phyloP scores from a whole-genome alignment of 179 eudicot species.

The Silene noctiflora region DNA sequence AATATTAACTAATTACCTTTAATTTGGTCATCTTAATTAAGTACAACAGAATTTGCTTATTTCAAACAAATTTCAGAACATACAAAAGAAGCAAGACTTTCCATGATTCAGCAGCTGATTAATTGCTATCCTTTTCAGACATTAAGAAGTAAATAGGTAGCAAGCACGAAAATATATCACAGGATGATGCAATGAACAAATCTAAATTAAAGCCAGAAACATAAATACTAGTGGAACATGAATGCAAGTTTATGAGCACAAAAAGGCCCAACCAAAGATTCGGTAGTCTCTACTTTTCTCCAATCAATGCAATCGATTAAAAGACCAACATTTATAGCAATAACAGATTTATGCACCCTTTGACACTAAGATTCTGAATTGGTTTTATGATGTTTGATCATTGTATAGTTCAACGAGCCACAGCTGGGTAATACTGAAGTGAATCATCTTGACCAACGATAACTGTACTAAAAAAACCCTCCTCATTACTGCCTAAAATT shows the following conservation, averaged over 20 bases:
- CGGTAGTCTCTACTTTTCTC: not conserved
- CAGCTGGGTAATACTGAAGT: not conserved
- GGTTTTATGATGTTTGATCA: too few relatives aligned
- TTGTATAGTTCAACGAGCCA: not conserved
- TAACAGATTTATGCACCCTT: not conserved
- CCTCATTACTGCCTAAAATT: not conserved
- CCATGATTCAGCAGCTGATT: not conserved
- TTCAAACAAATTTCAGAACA: not conserved
- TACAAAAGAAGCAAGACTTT: not conserved
- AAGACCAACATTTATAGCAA: not conserved
- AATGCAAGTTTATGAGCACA: not conserved
- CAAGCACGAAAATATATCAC: too few relatives aligned
- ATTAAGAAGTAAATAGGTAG: not conserved
- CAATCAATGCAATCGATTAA: not conserved
- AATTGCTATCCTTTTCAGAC: not conserved
- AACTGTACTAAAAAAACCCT: not conserved
- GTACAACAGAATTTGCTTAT: not conserved
- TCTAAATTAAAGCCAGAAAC: not conserved
- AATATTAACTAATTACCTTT: not conserved
- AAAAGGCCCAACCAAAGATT: not conserved
- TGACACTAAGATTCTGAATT: too few relatives aligned
- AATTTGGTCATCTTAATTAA: not conserved
- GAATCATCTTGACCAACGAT: not conserved
- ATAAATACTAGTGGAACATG: not conserved
- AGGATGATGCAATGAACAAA: slow-evolving; percentile 5